A percentile compares a stretch with the other conserved stretches of the same genome.
These are phyloP conservation scores for Leccinum fuscescens DNA, from an alignment of 1,284 basidiomycete genomes.

Conservation along the genomic window DNA sequence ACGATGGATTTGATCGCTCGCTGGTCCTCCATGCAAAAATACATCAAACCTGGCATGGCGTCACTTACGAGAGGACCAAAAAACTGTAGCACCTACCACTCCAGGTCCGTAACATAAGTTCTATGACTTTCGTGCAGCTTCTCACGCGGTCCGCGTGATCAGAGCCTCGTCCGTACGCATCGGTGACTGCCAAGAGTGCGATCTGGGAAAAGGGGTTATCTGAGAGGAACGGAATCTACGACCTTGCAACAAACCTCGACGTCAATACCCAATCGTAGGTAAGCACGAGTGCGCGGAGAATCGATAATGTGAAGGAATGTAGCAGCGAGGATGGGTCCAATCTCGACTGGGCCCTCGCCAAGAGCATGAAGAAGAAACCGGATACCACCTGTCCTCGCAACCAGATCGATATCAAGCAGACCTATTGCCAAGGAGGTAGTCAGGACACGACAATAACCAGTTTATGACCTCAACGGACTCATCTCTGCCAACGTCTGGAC, in stretches of 20 bases:
- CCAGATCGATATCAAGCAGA: constrained; percentile 82
- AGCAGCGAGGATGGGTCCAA: constrained; percentile 81
- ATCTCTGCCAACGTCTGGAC: constrained; percentile 93
- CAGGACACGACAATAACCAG: constrained; percentile 10
- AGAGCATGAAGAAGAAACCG: constrained; percentile 85
- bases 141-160: constrained; percentile 79
- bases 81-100: constrained; percentile 60
- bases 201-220: constrained; percentile 47
- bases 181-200: constrained; percentile 83
- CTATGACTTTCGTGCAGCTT: constrained; percentile 75
- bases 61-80: constrained; percentile 10
- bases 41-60: constrained; percentile 72
- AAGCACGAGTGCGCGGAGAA: constrained; percentile 78
- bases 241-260: constrained; percentile 65
- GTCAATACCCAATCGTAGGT: constrained; percentile 82
- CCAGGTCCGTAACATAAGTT: constrained; percentile 89
- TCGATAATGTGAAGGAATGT: constrained; percentile 87
- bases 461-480: constrained; percentile 45
- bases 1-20: constrained; percentile 84
- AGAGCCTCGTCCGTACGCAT: constrained; percentile 82
- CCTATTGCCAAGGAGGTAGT: constrained; percentile 42
- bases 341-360: constrained; percentile 84
- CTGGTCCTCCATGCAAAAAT: constrained; percentile 90
- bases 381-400: constrained; percentile 81
- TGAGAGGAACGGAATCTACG: constrained; percentile 13